Evolutionary conservation across 2,329 filamentous ascomycete genomes (phyloP), one percentile per base, ranked within the genome.

Genomic region (Trichoderma cornu-damae): DNA sequence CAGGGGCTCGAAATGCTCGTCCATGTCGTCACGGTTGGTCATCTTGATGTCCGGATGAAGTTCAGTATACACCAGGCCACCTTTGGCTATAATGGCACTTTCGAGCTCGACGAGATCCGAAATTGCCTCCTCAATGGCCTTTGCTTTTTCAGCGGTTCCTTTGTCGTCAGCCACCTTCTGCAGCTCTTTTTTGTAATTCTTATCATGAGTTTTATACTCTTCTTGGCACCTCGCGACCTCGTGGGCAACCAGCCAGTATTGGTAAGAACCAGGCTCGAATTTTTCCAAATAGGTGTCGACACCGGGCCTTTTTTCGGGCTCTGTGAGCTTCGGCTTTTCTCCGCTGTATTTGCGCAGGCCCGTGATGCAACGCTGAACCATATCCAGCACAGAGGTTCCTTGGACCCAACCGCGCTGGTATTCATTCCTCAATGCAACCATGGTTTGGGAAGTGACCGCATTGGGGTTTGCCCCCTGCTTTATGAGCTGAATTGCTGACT

Each of bases 11-110:
- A 24, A 30, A 22, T 28, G 26, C 12, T 4, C 6, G 22, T 43
- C 20, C 14, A 37, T 47, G 38, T 57, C 50, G 44, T 22, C 42
- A 11, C 60, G 58, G 22, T 57, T 56, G 6, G 61, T 47, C 1
- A 66, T 64, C 24, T 72, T 67, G 57, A 78, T 69, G 1, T 82
- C 73, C 0, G 87, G 86, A 67, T 87, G 70, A 6, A 90, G 71
- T 46, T 91, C 81, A 11, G 70, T 66, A 66, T 89, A 91, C 0
- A 80, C 79, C 69, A 90, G 90, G 2, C 80, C 89, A 0, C 81
- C 84, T 58, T 77, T 82, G 3, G 72, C 69, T 2, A 86, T 40
- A 18, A 93, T 71, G 2, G 69, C 64, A 2, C 72, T 65, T 64
- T 88, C 81, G 1, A 90, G 70, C 18, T 73, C 66, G 62, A 84